Conservation (phyloP, 176 grass and related monocot species). For the Zoysia pacifica region DNA sequence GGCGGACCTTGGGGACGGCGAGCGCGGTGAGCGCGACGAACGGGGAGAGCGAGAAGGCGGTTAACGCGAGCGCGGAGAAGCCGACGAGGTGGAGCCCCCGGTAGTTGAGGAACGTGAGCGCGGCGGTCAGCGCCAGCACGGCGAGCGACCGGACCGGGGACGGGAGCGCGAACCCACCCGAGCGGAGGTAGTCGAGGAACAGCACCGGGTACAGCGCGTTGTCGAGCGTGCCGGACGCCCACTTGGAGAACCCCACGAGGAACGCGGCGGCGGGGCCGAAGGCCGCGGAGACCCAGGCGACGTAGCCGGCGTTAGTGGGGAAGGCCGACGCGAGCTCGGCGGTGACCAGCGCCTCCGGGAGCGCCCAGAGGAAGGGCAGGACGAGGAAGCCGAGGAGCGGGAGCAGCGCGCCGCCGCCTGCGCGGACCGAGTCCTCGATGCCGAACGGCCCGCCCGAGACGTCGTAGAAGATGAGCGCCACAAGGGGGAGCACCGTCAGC, state of each 20-base stretch:
- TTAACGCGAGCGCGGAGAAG: slow-evolving; percentile 71
- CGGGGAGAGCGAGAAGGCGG: slow-evolving; percentile 86
- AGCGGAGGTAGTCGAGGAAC: slow-evolving; percentile 90
- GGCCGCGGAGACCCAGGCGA: slow-evolving; percentile 83
- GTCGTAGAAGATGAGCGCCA: slow-evolving; percentile 98
- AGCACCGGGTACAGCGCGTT: slow-evolving; percentile 96
- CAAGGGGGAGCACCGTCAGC: slow-evolving; percentile 70
- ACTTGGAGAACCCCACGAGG: slow-evolving; percentile 92
- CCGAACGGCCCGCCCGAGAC: slow-evolving; percentile 93
- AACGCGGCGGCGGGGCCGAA: slow-evolving; percentile 77
- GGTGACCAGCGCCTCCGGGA: slow-evolving; percentile 86
- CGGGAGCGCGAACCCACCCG: background rate
- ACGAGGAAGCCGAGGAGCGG: slow-evolving; percentile 77
- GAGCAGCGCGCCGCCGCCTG: slow-evolving; percentile 82
- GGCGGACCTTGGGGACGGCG: slow-evolving; percentile 70
- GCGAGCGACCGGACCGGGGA: slow-evolving; percentile 28
- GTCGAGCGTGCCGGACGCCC: slow-evolving; percentile 83
- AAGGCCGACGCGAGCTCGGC: slow-evolving; percentile 84
- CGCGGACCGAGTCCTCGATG: slow-evolving; percentile 83
- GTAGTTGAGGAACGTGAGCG: slow-evolving; percentile 89
- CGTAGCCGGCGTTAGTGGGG: slow-evolving; percentile 88
- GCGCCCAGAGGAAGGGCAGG: slow-evolving; percentile 67
- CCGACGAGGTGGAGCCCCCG: slow-evolving; percentile 85
- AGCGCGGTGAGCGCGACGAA: slow-evolving; percentile 77
- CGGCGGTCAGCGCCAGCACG: slow-evolving; percentile 61